phyloP scores from a whole-genome alignment of 192 early-diverging fungal genomes.

The Backusella mclennaniae region DNA sequence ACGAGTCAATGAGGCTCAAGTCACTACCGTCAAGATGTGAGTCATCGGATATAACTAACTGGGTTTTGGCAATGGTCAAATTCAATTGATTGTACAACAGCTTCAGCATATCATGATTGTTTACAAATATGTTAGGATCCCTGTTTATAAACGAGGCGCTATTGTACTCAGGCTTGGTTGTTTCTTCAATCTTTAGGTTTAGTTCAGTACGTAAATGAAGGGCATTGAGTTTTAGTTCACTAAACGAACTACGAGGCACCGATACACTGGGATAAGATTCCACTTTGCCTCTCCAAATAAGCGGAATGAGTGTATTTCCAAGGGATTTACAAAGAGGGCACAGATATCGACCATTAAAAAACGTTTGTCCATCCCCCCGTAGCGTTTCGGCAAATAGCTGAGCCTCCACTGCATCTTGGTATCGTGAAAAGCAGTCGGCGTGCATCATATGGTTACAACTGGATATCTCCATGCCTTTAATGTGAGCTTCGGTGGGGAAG shows the following conservation, averaged over 20 bases:
- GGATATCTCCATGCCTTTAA: slow-evolving; percentile 72
- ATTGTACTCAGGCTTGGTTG: neutral
- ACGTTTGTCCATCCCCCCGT: neutral
- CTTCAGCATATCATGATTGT: neutral
- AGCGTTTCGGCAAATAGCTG: slow-evolving; percentile 53
- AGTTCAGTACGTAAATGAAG: neutral
- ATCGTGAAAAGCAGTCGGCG: slow-evolving; percentile 85
- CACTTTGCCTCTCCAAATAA: slow-evolving; percentile 60
- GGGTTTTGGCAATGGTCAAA: neutral
- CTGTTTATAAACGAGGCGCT: neutral
- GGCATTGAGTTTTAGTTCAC: neutral
- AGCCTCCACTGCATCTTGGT: slow-evolving; percentile 66
- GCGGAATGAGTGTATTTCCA: slow-evolving; percentile 86
- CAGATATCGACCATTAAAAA: slow-evolving; percentile 75
- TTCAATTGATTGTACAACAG: slow-evolving; percentile 14
- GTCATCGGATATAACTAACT: neutral
- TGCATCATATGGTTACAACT: slow-evolving; percentile 98
- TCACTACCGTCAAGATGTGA: neutral
- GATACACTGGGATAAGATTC: slow-evolving; percentile 59
- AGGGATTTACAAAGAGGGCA: slow-evolving; percentile 95
- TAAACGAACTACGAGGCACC: neutral
- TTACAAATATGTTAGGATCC: neutral
- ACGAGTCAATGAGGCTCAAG: neutral
- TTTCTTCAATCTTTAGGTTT: neutral
- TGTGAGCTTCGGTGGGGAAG: slow-evolving; percentile 68